A percentile compares a stretch with the other conserved stretches of the same genome.
phyloP scores from a whole-genome alignment of 495 filamentous ascomycete species.

The Penicillium simplicissimum region DNA sequence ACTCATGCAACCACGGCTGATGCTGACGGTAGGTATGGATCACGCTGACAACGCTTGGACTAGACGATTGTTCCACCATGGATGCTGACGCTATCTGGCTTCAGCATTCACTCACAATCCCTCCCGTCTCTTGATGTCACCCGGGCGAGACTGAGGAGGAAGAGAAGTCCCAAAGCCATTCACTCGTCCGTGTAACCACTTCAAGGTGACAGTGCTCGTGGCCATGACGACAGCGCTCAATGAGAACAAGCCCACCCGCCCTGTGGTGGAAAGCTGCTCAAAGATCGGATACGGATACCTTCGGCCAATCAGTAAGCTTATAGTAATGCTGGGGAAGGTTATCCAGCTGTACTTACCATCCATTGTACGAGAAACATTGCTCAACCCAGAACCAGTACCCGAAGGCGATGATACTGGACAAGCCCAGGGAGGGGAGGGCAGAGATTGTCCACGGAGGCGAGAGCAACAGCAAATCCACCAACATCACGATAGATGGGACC shows the following conservation, averaged over 20 bases:
- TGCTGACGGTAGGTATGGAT: not conserved
- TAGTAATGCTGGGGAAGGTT: not conserved
- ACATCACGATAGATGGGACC: slow-evolving; percentile 69
- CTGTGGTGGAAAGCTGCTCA: slow-evolving; percentile 56
- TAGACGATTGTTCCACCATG: not conserved
- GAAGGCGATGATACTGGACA: slow-evolving; percentile 67
- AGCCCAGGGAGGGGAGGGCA: slow-evolving; percentile 56
- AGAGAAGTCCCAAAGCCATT: slow-evolving; percentile 58
- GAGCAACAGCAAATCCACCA: slow-evolving; percentile 70
- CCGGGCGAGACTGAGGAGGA: slow-evolving; percentile 31
- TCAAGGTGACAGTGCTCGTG: slow-evolving; percentile 62
- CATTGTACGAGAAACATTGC: slow-evolving; percentile 71
- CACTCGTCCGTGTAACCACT: slow-evolving; percentile 65
- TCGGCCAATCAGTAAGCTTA: slow-evolving; percentile 19
- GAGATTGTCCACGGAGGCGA: slow-evolving; percentile 80
- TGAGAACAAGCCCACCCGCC: slow-evolving; percentile 68
- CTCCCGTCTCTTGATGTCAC: slow-evolving; percentile 33
- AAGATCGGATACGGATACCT: slow-evolving; percentile 92
- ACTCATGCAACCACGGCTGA: not conserved
- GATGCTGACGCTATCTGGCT: not conserved
- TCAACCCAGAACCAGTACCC: slow-evolving; percentile 91
- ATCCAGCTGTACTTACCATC: slow-evolving; percentile 55
- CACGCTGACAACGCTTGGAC: not conserved
- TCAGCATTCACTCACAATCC: slow-evolving; percentile 16
- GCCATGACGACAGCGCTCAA: slow-evolving; percentile 72